phyloP scores from a whole-genome alignment of 495 filamentous ascomycete species.

The Saxophila tyrrhenica region DNA sequence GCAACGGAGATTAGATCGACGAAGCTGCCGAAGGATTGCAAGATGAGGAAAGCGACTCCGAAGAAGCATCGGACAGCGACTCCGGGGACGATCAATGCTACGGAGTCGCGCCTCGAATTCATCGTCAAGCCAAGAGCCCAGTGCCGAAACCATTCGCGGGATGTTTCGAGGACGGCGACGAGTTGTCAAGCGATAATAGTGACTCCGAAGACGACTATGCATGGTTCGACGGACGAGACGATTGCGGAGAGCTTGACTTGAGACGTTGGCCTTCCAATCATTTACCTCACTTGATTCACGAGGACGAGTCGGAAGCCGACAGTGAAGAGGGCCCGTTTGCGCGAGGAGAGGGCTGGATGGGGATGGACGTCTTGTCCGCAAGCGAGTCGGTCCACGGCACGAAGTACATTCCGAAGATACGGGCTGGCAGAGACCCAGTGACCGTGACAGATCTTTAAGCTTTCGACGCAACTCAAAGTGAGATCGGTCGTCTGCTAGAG shows the following conservation, averaged over 20 bases:
- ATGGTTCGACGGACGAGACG: neutral
- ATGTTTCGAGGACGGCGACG: neutral
- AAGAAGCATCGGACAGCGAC: neutral
- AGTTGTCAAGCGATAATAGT: neutral
- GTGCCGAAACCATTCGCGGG: neutral
- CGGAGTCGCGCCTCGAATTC: neutral
- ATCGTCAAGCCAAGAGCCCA: neutral
- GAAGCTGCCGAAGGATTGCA: neutral
- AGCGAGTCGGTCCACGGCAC: too few relatives aligned
- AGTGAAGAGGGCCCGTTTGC: too few relatives aligned
- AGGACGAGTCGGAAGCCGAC: too few relatives aligned
- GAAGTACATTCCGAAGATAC: too few relatives aligned
- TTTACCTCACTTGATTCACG: too few relatives aligned
- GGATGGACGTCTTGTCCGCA: too few relatives aligned
- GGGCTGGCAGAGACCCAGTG: too few relatives aligned
- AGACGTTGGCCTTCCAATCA: neutral
- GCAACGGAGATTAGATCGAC: neutral
- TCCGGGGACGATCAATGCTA: neutral
- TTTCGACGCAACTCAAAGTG: too few relatives aligned
- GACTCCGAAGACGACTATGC: neutral
- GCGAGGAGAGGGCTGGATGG: too few relatives aligned
- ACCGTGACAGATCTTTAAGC: too few relatives aligned
- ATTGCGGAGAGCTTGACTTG: neutral
- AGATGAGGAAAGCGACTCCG: neutral
- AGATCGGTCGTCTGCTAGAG: too few relatives aligned